Conservation (phyloP, 306 rosid species). For the Cicer yamashitae region DNA sequence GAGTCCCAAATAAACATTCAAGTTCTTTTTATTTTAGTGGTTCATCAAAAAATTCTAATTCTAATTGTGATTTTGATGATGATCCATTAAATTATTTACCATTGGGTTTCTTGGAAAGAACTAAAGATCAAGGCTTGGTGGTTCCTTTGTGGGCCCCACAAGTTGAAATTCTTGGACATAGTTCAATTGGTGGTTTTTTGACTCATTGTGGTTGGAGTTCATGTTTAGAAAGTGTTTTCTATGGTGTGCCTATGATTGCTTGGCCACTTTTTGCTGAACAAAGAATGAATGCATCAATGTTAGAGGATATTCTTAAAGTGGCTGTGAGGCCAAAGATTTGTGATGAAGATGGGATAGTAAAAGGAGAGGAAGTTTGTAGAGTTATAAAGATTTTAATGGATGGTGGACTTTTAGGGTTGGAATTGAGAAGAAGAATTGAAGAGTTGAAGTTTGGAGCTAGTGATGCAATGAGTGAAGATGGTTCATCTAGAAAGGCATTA, state of each 20-base stretch:
- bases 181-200: slow-evolving; percentile 59
- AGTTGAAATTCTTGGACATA: slow-evolving; percentile 44
- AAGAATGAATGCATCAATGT: neutral
- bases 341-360: neutral
- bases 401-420: neutral
- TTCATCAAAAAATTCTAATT: neutral
- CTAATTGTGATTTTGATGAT: neutral
- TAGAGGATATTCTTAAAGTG: neutral
- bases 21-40: slow-evolving; percentile 23
- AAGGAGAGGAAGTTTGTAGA: neutral
- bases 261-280: slow-evolving; percentile 73
- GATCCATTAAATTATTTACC: slow-evolving; percentile 29
- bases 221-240: slow-evolving; percentile 54
- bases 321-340: neutral
- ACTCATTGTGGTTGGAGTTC: slow-evolving; percentile 86
- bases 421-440: neutral
- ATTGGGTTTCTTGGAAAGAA: slow-evolving; percentile 36
- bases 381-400: slow-evolving; percentile 7
- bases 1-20: slow-evolving; percentile 5
- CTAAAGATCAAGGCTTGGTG: slow-evolving; percentile 28
- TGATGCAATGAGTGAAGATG: neutral
- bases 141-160: slow-evolving; percentile 37
- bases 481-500: neutral
- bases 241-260: slow-evolving; percentile 63
- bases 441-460: neutral